Base-by-base conservation (phyloP, 805 yeast genomes). In the Dipodascopsis uninucleata region DNA sequence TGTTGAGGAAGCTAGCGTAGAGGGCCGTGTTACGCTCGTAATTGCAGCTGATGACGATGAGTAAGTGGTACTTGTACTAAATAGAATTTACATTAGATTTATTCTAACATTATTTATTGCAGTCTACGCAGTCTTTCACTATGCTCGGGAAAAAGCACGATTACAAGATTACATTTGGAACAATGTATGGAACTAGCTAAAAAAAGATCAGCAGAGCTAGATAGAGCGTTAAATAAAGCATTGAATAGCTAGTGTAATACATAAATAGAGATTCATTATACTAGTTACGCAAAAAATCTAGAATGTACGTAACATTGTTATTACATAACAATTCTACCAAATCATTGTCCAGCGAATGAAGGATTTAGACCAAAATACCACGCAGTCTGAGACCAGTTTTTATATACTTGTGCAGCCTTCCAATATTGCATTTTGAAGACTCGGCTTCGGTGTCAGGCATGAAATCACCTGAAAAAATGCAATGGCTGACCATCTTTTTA, bases 401-500 rank as follows among this genome's bases (percentile, higher is more conserved):
- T 7, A 31, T 52, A 26, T 43, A 50, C 34, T 35, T 28, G n/a
- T 38, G 26, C 37, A 50, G 31, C 26, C 53, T 12, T 4, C 55
- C 55, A 4, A 50, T 20, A 3, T 28, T 41, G 10, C 37, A 33
- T 34, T 33, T 36, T 16, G 29, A 26, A 17, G 23, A 14, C 23
- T 37, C 41, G 18, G 22, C 12, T 16, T 17, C 26, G 23, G 45
- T 20, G 16, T 39, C 41, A 18, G 61, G 60, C 39, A 59, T 32
- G 40, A 38, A 45, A 8, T 43, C 52, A 7, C 72, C 69, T 3
- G 89, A 83, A 69, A 78, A 74, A 33, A 90, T 88, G 68, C 95
- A 85, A 62, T 85, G 94, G 3, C 90, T 77, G 48, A 80, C 76
- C 95, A 90, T 86, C 46, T 77, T 77, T 14, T 77, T 77, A 53